Base-by-base conservation (phyloP, 257 asterid species). In the Gentiana straminea region DNA sequence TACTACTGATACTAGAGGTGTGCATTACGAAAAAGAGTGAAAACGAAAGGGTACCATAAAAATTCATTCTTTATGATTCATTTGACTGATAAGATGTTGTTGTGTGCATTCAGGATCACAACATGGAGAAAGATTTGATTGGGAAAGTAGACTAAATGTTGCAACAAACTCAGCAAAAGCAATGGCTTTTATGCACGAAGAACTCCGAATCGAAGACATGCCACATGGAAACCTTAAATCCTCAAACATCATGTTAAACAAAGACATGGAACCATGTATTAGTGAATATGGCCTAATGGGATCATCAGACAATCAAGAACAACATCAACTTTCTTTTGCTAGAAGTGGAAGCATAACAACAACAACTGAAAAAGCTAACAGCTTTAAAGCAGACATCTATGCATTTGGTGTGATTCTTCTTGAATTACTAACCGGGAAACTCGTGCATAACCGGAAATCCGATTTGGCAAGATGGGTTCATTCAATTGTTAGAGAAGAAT, bases 191-290 rank as follows among this genome's bases (percentile, higher is more conserved):
- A 81, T 84, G 92, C 92, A 84, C 12, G 73, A 72, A 66, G 67
- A 64, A 51, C 86, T 87, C 5, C 63, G 66, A 43, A 70, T 55
- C 2, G 89, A 80, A 2, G 64, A 74, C 34, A 82, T 87, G 8
- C 64, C 87, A 2, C 96, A 87, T 48, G 89, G 94, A 4, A 87
- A 82, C 75, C 55, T 87, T 12, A 87, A 80, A 70, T 80, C 94
- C 35, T 79, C 92, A 49, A 87, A 87, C 72, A 80, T 87, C 39
- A 41, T 87, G 36, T 59, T 87, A 10, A 78, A 55, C 54, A 66
- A 62, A 4, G 71, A 67, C 12, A 75, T 82, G 86, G 86, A 78
- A 38, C 84, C 89, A 10, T 70, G 69, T 64, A 71, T 87, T 12
- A 72, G 94, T 46, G 96, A 87, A 57, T 87, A 84, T 49, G 96